Evolutionary conservation across 306 rosid species (phyloP), one percentile per base, ranked within the genome.

Genomic region (Vigna unguiculata): DNA sequence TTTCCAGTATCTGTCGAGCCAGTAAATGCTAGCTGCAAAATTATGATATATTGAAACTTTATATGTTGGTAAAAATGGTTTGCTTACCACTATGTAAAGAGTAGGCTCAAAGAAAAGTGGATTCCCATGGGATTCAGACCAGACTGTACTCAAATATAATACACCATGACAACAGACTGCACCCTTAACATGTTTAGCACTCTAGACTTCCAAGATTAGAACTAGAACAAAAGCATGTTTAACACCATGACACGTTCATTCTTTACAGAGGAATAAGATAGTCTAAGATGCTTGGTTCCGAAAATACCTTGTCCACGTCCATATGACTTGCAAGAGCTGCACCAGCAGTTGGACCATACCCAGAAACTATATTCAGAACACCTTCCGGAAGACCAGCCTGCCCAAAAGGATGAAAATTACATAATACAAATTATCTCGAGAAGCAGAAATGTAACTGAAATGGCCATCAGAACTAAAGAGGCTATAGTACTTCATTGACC

Each of bases 301-400:
- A 60, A 32, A 15, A 30, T 67, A 93, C 98, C 97, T 94, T 94
- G 82, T 94, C 98, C 75, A 94, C 98, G 45, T 92, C 95, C 95
- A 88, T 89, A 80, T 94, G 98, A 61, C 95, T 80, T 41, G 97
- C 98, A 82, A 94, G 97, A 71, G 97, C 67, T 70, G 97, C 96
- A 60, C 98, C 98, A 36, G 96, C 98, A 38, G 87, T 87, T 5
- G 96, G 96, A 43, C 98, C 98, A 81, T 68, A 86, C 28, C 98
- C 98, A 19, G 97, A 90, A 81, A 94, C 90, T 72, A 94, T 11
- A 79, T 94, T 94, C 60, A 91, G 45, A 72, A 94, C 98, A 72
- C 98, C 98, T 2, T 96, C 93, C 51, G 96, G 98, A 85, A 94
- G 96, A 76, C 98, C 98, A 36, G 98, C 98, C 98, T 94, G 81